Conservation (phyloP, 2,329 filamentous ascomycete species). For the Cytospora paraplurivora region DNA sequence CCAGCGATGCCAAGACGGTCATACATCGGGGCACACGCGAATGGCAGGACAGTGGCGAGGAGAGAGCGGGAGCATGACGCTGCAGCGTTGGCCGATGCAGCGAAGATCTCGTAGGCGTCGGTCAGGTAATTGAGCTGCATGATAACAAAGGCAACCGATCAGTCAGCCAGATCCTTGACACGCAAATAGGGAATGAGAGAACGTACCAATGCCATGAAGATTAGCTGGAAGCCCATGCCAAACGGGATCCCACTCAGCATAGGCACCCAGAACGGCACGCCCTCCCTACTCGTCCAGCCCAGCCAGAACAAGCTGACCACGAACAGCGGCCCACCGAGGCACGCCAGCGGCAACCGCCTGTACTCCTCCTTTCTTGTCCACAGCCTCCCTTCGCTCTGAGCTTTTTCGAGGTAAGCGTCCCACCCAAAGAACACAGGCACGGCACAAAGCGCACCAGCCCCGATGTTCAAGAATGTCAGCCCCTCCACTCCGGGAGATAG, state of each 20-base stretch:
- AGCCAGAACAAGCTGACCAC: conserved; percentile 61
- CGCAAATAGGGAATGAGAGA: not conserved
- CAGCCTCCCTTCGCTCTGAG: conserved; percentile 48
- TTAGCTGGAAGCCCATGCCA: conserved; percentile 62
- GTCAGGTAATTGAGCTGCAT: conserved; percentile 57
- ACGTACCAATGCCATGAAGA: conserved; percentile 62
- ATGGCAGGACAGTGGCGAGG: conserved; percentile 57
- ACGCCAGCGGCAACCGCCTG: conserved; percentile 70
- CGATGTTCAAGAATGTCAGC: conserved; percentile 69
- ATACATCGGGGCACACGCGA: conserved; percentile 57
- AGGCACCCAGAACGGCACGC: conserved; percentile 56
- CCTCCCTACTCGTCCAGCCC: conserved; percentile 56
- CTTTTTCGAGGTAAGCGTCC: conserved; percentile 60
- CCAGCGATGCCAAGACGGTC: conserved; percentile 48
- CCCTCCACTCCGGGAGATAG: conserved; percentile 67
- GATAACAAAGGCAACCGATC: not conserved
- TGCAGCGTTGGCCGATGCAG: conserved; percentile 58
- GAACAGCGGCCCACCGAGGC: conserved; percentile 67
- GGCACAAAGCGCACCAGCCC: conserved; percentile 61
- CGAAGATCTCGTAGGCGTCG: conserved; percentile 68
- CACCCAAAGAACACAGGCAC: conserved; percentile 65
- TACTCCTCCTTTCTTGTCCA: conserved; percentile 69
- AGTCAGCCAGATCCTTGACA: not conserved
- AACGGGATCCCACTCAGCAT: conserved; percentile 64
- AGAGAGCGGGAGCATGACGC: conserved; percentile 52